A percentile compares a stretch with the other conserved stretches of the same genome.
Conservation (phyloP, 345 rosid species). For the Gossypium anomalum region DNA sequence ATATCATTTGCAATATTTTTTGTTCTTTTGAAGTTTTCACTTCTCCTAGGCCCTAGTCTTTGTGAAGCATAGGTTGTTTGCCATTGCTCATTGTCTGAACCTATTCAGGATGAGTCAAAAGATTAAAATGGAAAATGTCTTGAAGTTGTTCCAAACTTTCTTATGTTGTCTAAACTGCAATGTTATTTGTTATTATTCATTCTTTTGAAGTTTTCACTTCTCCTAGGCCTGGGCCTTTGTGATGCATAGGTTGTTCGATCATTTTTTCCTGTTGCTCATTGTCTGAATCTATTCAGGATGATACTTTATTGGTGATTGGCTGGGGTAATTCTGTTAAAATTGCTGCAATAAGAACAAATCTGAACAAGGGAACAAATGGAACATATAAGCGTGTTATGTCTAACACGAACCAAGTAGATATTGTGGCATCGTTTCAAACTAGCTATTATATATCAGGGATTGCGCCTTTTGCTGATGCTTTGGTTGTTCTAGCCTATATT, state of each 20-base stretch:
- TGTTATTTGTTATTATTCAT: background rate
- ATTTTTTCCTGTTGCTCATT: slow-evolving; percentile 11
- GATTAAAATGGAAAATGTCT: background rate
- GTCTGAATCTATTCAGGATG: slow-evolving; percentile 51
- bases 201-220: slow-evolving; percentile 3
- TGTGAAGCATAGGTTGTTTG: slow-evolving; percentile 3
- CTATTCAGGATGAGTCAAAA: slow-evolving; percentile 55
- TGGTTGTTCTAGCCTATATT: slow-evolving; percentile 95
- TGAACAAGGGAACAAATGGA: slow-evolving; percentile 57
- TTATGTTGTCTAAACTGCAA: slow-evolving; percentile 1
- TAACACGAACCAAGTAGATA: slow-evolving; percentile 78
- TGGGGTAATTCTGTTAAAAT: slow-evolving; percentile 92
- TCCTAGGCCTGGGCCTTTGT: background rate
- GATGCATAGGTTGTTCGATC: background rate
- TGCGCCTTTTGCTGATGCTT: slow-evolving; percentile 98
- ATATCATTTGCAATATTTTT: background rate
- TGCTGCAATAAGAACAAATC: slow-evolving; percentile 79
- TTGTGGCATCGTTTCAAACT: slow-evolving; percentile 96
- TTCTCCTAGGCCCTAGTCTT: background rate
- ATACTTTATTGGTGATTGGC: slow-evolving; percentile 89
- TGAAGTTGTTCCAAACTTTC: background rate
- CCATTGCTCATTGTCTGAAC: slow-evolving; percentile 15
- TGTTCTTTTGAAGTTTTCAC: background rate
- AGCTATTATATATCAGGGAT: slow-evolving; percentile 98
- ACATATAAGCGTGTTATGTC: slow-evolving; percentile 50